phyloP scores from a whole-genome alignment of 257 asterid species.

The Plectranthus barbatus region DNA sequence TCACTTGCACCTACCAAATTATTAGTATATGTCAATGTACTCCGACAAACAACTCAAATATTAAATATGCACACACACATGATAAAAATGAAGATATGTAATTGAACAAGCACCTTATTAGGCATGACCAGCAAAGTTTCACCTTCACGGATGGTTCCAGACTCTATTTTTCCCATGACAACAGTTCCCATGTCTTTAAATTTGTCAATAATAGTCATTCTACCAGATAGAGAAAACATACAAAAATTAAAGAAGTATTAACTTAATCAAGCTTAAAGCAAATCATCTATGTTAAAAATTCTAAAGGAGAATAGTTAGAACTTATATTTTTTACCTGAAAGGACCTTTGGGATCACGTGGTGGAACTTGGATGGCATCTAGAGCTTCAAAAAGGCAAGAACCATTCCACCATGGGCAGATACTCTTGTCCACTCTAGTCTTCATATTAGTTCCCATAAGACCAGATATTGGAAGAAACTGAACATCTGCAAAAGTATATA shows the following conservation, averaged over 20 bases:
- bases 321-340: constrained; percentile 46
- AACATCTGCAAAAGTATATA: constrained; percentile 48
- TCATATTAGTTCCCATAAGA: constrained; percentile 72
- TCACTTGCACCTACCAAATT: constrained; percentile 55
- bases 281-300: neutral
- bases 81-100: neutral
- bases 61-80: neutral
- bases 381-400: constrained; percentile 86
- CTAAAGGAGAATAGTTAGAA: neutral
- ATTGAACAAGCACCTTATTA: constrained; percentile 52
- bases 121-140: constrained; percentile 81
- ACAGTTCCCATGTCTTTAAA: constrained; percentile 97
- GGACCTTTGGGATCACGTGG: constrained; percentile 86
- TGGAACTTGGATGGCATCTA: constrained; percentile 74
- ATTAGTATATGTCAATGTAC: neutral
- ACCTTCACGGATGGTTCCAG: constrained; percentile 87
- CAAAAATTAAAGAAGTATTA: neutral
- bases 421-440: constrained; percentile 48
- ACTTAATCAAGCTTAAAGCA: neutral
- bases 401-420: constrained; percentile 87
- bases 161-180: constrained; percentile 94
- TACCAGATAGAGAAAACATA: constrained; percentile 13
- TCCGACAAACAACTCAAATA: neutral
- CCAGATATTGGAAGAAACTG: constrained; percentile 92
- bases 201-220: constrained; percentile 85